These are phyloP conservation scores for Elongisporangium prolatum DNA, from an alignment of 352 stramenopile species.

Conservation along the genomic window DNA sequence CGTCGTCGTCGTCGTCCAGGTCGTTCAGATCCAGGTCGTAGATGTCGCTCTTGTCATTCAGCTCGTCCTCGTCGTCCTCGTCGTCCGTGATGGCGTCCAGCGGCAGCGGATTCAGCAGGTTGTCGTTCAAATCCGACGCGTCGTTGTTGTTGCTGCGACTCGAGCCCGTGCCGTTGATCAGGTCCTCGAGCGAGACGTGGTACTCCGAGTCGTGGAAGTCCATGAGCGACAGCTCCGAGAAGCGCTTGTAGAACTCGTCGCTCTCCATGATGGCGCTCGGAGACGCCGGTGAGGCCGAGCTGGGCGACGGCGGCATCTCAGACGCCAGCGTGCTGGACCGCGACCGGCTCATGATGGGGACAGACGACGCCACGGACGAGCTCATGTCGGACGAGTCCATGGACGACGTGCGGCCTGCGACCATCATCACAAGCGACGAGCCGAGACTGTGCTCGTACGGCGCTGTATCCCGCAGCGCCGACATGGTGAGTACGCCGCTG, in stretches of 20 bases:
- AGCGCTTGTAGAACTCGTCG: constrained; percentile 39
- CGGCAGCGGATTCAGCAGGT: constrained; percentile 5
- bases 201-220: constrained; percentile 72
- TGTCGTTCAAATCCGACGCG: constrained; percentile 28
- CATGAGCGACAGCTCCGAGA: constrained; percentile 45
- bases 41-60: constrained; percentile 9
- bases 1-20: constrained; percentile 11
- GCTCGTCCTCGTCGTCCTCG: constrained; percentile 30
- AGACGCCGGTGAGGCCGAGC: constrained; percentile 42
- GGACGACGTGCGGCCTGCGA: background rate
- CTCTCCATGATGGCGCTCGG: constrained; percentile 23
- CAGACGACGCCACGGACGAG: background rate
- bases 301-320: constrained; percentile 12
- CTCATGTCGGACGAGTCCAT: constrained; percentile 2
- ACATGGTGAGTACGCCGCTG: background rate
- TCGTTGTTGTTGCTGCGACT: constrained; percentile 19
- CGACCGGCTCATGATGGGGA: background rate
- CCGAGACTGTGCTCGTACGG: background rate
- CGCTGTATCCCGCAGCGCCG: background rate
- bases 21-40: constrained; percentile 3
- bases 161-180: constrained; percentile 10
- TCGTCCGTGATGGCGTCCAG: constrained; percentile 3
- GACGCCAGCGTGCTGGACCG: constrained; percentile 3
- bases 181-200: constrained; percentile 33
- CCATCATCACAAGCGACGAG: background rate